Conservation (phyloP, 108 stramenopile genomes). For the Discostella stelligeroides region DNA sequence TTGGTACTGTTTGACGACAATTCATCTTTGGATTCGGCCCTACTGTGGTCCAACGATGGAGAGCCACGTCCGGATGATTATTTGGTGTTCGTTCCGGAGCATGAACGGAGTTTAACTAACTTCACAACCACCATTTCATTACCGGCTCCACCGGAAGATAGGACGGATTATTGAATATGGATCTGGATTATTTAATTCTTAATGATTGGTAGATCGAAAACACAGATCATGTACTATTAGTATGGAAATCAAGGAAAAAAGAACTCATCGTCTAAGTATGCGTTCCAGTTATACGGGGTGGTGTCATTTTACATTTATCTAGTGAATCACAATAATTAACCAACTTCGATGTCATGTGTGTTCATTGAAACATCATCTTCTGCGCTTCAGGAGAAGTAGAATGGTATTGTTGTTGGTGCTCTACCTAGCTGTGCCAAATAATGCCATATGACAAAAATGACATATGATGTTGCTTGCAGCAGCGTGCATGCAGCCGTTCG, state of each 20-base stretch:
- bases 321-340: too few relatives aligned
- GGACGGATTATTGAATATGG: conserved; percentile 31
- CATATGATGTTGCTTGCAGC: too few relatives aligned
- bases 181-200: background rate
- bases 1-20: conserved; percentile 48
- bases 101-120: conserved; percentile 34
- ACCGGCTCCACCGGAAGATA: conserved; percentile 34
- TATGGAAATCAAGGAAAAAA: background rate
- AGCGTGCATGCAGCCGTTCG: too few relatives aligned
- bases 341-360: too few relatives aligned
- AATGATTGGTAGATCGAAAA: background rate
- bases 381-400: too few relatives aligned
- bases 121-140: conserved; percentile 15
- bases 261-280: background rate
- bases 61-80: conserved; percentile 44
- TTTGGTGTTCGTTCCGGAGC: conserved; percentile 43
- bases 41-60: conserved; percentile 41
- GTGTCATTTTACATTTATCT: too few relatives aligned
- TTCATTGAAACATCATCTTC: too few relatives aligned
- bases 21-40: conserved; percentile 43
- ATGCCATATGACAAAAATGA: too few relatives aligned
- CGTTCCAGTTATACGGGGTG: too few relatives aligned
- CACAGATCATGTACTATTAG: background rate
- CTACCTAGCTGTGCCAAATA: too few relatives aligned
- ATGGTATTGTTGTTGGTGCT: too few relatives aligned